A percentile compares a stretch with the other conserved stretches of the same genome.
Evolutionary conservation across 768 basidiomycete genomes (phyloP).

Genomic region (Pulveroboletus sp.): DNA sequence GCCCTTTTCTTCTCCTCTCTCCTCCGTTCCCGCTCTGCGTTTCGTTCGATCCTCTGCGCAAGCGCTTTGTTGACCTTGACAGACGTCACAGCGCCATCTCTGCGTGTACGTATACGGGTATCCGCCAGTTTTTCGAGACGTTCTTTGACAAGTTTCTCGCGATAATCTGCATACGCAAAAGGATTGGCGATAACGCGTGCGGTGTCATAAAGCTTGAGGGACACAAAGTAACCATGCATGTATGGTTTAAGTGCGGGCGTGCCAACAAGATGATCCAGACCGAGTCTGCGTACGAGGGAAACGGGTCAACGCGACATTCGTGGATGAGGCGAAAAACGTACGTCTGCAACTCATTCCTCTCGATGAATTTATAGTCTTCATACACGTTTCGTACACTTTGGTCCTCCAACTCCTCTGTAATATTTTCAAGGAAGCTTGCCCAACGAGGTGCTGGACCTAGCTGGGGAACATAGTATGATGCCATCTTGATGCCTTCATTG

Average conservation of each 20-base stretch:
- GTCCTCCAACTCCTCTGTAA: constrained; percentile 98
- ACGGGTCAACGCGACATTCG: neutral
- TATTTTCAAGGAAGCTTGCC: constrained; percentile 97
- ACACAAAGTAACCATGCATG: constrained; percentile 99
- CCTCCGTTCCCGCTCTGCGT: constrained; percentile 49
- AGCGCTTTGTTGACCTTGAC: constrained; percentile 65
- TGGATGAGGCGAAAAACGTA: constrained; percentile 34
- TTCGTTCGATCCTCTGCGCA: constrained; percentile 71
- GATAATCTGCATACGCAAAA: constrained; percentile 90
- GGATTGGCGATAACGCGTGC: constrained; percentile 96
- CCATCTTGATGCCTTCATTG: constrained; percentile 96
- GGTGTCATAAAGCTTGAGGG: constrained; percentile 92
- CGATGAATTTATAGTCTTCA: constrained; percentile 97
- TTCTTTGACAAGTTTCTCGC: constrained; percentile 79
- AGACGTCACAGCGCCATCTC: constrained; percentile 37
- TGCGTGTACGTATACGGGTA: constrained; percentile 80
- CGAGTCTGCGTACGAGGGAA: constrained; percentile 51
- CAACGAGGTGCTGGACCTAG: constrained; percentile 95
- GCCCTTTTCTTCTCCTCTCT: constrained; percentile 51
- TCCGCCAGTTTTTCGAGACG: constrained; percentile 94
- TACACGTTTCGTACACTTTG: constrained; percentile 75
- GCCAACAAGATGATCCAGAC: constrained; percentile 92
- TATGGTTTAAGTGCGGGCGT: constrained; percentile 96
- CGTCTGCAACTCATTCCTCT: constrained; percentile 79
- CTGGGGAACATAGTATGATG: constrained; percentile 90